Base-by-base conservation (phyloP, 164 flowering plant genomes). In the Macadamia integrifolia region DNA sequence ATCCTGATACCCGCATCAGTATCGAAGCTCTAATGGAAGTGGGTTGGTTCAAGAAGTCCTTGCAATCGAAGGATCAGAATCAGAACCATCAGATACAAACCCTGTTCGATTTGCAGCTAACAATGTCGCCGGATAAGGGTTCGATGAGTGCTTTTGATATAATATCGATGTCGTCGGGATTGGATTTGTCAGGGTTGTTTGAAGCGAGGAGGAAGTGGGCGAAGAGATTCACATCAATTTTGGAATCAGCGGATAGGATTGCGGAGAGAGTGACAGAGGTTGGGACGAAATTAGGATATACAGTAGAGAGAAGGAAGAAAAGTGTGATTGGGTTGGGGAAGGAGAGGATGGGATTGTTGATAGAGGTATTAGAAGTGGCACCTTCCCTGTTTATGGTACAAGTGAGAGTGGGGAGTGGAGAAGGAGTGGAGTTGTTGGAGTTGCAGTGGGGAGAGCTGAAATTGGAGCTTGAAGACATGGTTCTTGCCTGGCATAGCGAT, bases 101-200 rank as follows among this genome's bases (percentile, higher is more conserved):
- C 1, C 14, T 52, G 12, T 46, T 46, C 6, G 71, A 43, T n/a
- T 61, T 55, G 61, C 58, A 58, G 4, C 12, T 9, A 14, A 17
- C 18, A 6, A 28, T 7, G 61, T 23, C 23, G 6, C 28, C 58
- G 7, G 63, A 66, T 32, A 72, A 64, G 5, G 1, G 44, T 46
- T 15, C 11, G 2, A 67, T 81, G 72, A 91, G 84, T 62, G 97
- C 97, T 0, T 91, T 89, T 58, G 90, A 89, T 60, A 74, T 91
- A 57, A 91, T 91, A n/a, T 81, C 91, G 9, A 35, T 87, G 81
- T 88, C 94, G 7, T 80, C 91, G 1, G 94, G 94, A 17, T 59
- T 91, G 74, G 80, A 91, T 62, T 68, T 91, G 55, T 88, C 94
- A 2, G 86, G 87, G 32, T 69, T 91, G 1, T 88, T 91, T 61